phyloP scores from a whole-genome alignment of 371 early-diverging fungal genomes.

The Capillidium rhysosporum region DNA sequence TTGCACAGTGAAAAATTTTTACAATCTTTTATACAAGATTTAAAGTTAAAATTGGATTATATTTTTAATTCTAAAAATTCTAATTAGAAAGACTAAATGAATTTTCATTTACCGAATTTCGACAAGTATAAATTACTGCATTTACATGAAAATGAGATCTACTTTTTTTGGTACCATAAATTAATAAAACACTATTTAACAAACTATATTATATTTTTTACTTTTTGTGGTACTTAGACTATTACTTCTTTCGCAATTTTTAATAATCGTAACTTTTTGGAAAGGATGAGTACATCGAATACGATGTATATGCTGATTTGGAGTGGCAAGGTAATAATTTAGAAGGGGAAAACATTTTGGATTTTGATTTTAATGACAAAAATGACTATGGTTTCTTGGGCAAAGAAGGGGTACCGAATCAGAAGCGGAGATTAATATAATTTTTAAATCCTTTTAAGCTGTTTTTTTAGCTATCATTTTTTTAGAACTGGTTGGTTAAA shows the following conservation, averaged over 20 bases:
- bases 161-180: background rate
- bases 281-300: background rate
- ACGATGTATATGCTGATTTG: background rate
- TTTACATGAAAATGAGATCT: background rate
- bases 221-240: background rate
- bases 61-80: too few relatives aligned
- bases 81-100: too few relatives aligned
- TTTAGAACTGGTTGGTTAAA: background rate
- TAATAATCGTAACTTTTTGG: background rate
- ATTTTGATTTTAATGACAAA: background rate
- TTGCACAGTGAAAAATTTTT: too few relatives aligned
- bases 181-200: background rate
- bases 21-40: too few relatives aligned
- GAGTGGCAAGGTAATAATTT: background rate
- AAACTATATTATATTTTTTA: background rate
- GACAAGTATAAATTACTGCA: background rate
- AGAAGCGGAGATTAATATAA: background rate
- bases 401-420: background rate
- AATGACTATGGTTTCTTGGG: background rate
- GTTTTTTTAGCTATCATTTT: background rate
- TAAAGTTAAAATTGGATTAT: too few relatives aligned
- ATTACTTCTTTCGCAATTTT: background rate
- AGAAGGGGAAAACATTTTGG: background rate
- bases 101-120: too few relatives aligned
- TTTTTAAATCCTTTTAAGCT: background rate